Evolutionary conservation across 805 yeast genomes (phyloP).

Genomic region (Naumovozyma baii): DNA sequence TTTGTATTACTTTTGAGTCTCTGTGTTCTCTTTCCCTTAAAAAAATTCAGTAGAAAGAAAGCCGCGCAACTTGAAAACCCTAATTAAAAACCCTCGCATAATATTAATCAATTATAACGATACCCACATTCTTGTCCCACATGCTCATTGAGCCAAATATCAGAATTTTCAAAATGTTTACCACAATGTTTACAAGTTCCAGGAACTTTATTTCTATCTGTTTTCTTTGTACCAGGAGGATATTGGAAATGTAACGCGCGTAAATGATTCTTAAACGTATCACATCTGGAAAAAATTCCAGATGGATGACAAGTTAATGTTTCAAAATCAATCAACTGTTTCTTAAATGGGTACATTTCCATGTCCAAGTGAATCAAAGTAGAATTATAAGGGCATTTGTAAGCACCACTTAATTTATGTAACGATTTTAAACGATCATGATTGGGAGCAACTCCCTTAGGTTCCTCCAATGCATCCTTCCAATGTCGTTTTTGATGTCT

Average conservation of each 20-base stretch:
- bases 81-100: too few relatives aligned
- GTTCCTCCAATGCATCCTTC: constrained; percentile 39
- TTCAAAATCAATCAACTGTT: constrained; percentile 18
- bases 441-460: constrained; percentile 2
- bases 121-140: constrained; percentile 38
- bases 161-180: constrained; percentile 52
- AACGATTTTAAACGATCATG: constrained; percentile 22
- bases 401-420: constrained; percentile 35
- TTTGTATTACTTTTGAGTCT: too few relatives aligned
- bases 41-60: too few relatives aligned
- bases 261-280: constrained; percentile 83
- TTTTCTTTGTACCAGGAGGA: constrained; percentile 78
- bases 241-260: constrained; percentile 84
- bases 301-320: constrained; percentile 56
- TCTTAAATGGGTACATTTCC: constrained; percentile 24
- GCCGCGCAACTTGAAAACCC: too few relatives aligned
- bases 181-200: constrained; percentile 80
- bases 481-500: constrained; percentile 82
- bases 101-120: constrained; percentile 15
- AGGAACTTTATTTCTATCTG: constrained; percentile 52
- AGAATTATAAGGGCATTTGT: constrained; percentile 62
- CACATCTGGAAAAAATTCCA: constrained; percentile 83
- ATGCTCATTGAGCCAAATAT: constrained; percentile 70
- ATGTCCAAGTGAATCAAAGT: constrained; percentile 24
- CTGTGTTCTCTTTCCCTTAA: too few relatives aligned